Percentiles rank a stretch among this genome's conserved stretches.
Evolutionary conservation across 2,329 filamentous ascomycete genomes (phyloP).

Genomic region (Magnaporthiopsis rhizophila): DNA sequence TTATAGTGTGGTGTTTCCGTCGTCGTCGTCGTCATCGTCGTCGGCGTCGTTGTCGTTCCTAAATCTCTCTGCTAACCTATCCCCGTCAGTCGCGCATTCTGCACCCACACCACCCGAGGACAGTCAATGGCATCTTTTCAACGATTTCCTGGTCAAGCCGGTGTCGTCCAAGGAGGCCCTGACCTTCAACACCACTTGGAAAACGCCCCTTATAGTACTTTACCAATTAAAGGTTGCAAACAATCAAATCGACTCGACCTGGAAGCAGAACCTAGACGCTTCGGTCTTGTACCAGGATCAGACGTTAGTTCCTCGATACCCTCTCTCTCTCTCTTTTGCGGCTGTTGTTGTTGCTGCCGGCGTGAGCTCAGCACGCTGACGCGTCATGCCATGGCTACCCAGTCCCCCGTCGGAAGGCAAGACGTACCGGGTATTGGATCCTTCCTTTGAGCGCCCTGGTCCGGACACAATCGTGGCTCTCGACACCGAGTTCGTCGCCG

Average conservation of each 20-base stretch:
- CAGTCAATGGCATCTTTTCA: constrained; percentile 90
- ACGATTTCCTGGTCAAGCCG: constrained; percentile 86
- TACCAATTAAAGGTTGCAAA: constrained; percentile 78
- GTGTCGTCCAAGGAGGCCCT: constrained; percentile 77
- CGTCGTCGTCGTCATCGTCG: not conserved
- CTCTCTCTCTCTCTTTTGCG: not conserved
- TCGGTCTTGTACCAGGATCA: constrained; percentile 72
- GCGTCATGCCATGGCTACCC: constrained; percentile 7
- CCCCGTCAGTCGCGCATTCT: constrained; percentile 52
- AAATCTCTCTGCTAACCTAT: not conserved
- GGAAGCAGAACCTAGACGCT: constrained; percentile 80
- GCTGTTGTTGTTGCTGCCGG: not conserved
- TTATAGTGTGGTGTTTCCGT: not conserved
- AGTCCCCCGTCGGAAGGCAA: constrained; percentile 37
- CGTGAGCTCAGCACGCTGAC: not conserved
- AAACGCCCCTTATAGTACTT: constrained; percentile 77
- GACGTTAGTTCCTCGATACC: constrained; percentile 30
- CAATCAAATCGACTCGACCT: constrained; percentile 75
- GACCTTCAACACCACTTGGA: constrained; percentile 86
- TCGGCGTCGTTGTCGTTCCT: not conserved
- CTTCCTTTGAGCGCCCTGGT: constrained; percentile 55
- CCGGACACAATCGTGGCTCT: constrained; percentile 74
- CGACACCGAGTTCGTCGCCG: constrained; percentile 92
- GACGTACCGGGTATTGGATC: constrained; percentile 53
- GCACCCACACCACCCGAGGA: constrained; percentile 49